Conservation (phyloP, 345 rosid species). For the Gossypium longicalyx region DNA sequence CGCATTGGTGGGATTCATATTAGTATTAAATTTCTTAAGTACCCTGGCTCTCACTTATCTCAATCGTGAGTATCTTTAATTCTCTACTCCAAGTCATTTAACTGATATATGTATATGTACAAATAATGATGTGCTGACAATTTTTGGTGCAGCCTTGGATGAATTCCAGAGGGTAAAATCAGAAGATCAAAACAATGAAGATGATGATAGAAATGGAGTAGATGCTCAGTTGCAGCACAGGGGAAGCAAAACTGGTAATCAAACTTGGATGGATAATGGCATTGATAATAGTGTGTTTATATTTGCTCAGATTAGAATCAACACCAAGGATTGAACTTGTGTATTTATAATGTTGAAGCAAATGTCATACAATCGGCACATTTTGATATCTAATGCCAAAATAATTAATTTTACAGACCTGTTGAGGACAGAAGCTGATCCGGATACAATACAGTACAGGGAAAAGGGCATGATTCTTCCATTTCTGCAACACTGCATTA, state of each 20-base stretch:
- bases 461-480: conserved; percentile 70
- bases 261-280: conserved; percentile 17
- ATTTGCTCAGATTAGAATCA: background rate
- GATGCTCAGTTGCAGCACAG: background rate
- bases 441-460: conserved; percentile 16
- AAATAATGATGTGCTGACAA: background rate
- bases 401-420: background rate
- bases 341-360: background rate
- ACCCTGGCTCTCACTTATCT: conserved; percentile 51
- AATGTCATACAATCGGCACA: background rate
- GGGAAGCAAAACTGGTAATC: conserved; percentile 11
- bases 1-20: conserved; percentile 42
- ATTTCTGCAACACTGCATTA: conserved; percentile 52
- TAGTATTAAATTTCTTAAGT: conserved; percentile 46
- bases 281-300: background rate
- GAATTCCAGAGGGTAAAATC: conserved; percentile 40
- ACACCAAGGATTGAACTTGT: too few species aligned
- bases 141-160: conserved; percentile 44
- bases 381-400: conserved; percentile 7
- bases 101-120: background rate
- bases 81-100: conserved; percentile 11
- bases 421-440: conserved; percentile 15
- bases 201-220: conserved; percentile 16
- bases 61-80: conserved; percentile 32
- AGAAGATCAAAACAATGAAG: conserved; percentile 33